These are phyloP conservation scores for Acorus calamus DNA, from an alignment of 106 monocot species.

Conservation along the genomic window DNA sequence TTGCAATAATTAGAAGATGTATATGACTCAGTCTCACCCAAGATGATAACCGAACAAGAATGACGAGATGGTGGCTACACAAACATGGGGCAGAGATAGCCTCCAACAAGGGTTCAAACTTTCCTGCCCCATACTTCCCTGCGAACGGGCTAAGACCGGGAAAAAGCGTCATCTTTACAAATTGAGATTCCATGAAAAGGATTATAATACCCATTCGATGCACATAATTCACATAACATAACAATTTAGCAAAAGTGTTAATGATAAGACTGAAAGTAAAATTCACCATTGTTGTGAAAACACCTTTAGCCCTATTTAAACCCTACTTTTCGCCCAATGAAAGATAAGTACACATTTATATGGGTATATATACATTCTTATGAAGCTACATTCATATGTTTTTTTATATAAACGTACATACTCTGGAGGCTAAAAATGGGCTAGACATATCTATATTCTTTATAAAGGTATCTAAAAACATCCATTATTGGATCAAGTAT, in stretches of 20 bases:
- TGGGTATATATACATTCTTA: too few relatives aligned
- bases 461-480: too few relatives aligned
- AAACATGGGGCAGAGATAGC: slow-evolving; percentile 71
- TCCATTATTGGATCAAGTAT: too few relatives aligned
- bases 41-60: slow-evolving; percentile 92
- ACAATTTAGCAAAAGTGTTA: not conserved
- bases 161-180: not conserved
- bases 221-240: not conserved
- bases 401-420: too few relatives aligned
- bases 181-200: not conserved
- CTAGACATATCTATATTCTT: too few relatives aligned
- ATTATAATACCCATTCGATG: not conserved
- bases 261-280: not conserved
- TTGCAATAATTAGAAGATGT: not conserved
- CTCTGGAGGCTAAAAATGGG: too few relatives aligned
- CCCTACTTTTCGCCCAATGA: too few relatives aligned
- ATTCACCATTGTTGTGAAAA: not conserved
- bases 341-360: too few relatives aligned
- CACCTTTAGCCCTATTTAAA: too few relatives aligned
- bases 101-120: slow-evolving; percentile 55
- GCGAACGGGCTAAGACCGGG: slow-evolving; percentile 5
- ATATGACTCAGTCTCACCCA: slow-evolving; percentile 26
- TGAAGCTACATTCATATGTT: too few relatives aligned
- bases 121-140: slow-evolving; percentile 18
- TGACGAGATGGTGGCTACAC: slow-evolving; percentile 71